Conservation (phyloP, 2,329 filamentous ascomycete genomes). For the Nothopassalora personata region DNA sequence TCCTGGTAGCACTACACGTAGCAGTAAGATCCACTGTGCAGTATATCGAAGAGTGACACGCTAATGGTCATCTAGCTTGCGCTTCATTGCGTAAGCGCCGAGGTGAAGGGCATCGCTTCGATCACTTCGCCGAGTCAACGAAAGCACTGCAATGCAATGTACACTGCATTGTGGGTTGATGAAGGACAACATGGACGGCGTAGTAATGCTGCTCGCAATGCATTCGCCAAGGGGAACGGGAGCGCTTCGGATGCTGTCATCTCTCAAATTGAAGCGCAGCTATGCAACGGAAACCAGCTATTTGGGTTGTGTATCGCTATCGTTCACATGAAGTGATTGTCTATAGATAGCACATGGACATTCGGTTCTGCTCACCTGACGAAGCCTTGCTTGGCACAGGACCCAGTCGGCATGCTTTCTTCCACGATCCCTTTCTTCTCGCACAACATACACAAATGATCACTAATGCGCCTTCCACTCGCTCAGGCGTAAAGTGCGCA, state of each 20-base stretch:
- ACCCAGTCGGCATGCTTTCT: background rate
- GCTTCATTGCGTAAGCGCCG: background rate
- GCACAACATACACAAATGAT: background rate
- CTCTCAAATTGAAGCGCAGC: background rate
- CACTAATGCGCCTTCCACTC: conserved; percentile 8
- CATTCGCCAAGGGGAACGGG: background rate
- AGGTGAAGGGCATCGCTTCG: too few relatives aligned
- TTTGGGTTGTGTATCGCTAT: background rate
- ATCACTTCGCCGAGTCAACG: too few relatives aligned
- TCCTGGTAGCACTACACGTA: background rate
- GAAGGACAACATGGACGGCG: too few relatives aligned
- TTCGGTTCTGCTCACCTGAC: background rate
- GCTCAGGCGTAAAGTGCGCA: conserved; percentile 3
- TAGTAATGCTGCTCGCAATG: too few relatives aligned
- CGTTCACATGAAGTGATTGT: background rate
- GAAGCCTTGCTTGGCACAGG: background rate
- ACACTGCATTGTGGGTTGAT: too few relatives aligned
- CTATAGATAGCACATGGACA: background rate
- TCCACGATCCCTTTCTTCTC: background rate
- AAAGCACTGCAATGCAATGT: too few relatives aligned
- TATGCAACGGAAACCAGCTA: background rate
- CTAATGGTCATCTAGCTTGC: background rate
- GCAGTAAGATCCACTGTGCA: background rate
- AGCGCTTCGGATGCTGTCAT: background rate
- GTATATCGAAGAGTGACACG: background rate